Base-by-base conservation (phyloP, 148 eudicot genomes). In the Gaultheria prostrata region DNA sequence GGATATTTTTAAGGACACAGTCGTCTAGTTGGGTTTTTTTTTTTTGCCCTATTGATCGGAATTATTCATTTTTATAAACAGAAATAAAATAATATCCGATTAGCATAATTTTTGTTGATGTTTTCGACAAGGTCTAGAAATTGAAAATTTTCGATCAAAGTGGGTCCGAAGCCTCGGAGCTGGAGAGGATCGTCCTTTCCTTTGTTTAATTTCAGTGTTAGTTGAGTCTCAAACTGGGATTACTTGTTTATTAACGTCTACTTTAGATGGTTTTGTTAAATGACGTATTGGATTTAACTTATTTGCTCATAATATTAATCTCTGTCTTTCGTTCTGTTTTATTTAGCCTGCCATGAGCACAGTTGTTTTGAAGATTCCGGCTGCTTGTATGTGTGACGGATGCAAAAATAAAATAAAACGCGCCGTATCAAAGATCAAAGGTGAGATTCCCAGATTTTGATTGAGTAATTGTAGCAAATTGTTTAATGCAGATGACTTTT, bases 341-440 rank as follows among this genome's bases (percentile, higher is more conserved):
- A n/a, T n/a, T 3, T 85, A 91, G 93, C 84, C 88, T 82, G 77
- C 56, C 6, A 83, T 76, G 57, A 86, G 89, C 59, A 91, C 90
- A 6, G 90, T 84, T 70, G 83, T 87, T 71, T 79, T 91, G 77
- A 88, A 88, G 88, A 89, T 89, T 33, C 81, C 59, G 13, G 70
- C 89, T 35, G 92, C 89, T n/a, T 91, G 93, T 39, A 39, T 39
- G 43, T 39, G 43, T 77, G 93, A 88, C 11, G 92, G 92, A 43
- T 91, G 93, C 80, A 87, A 82, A 35, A 87, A 83, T 11, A 91
- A 89, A 85, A 91, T 91, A 79, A 91, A 80, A 85, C 86, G 85
- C 70, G 84, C 82, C 71, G 83, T 90, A 63, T 54, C 80, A 76
- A 91, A 87, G 75, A 81, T 82, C 63, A 82, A 88, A 81, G 91